Evolutionary conservation across 179 eudicot genomes (phyloP).

Genomic region (Corrigiola litoralis): DNA sequence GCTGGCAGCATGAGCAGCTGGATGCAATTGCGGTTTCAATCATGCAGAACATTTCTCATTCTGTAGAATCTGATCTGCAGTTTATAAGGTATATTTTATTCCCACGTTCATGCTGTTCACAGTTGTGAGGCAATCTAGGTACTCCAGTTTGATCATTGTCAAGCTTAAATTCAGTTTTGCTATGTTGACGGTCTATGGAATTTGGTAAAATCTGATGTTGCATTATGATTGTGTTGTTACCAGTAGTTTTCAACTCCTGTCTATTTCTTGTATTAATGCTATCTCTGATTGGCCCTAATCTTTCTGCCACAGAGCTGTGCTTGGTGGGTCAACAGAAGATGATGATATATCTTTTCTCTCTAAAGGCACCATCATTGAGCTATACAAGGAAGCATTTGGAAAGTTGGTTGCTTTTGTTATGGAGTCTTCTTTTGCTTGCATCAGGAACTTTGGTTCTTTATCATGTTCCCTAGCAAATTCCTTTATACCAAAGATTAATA

Average conservation of each 20-base stretch:
- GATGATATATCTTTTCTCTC: conserved; percentile 56
- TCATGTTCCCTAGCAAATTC: conserved; percentile 28
- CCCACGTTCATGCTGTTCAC: not conserved
- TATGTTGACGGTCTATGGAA: too few relatives aligned
- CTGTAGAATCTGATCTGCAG: conserved; percentile 37
- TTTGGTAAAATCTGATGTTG: too few relatives aligned
- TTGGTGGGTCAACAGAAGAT: conserved; percentile 55
- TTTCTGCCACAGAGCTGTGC: conserved; percentile 59
- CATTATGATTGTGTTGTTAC: not conserved
- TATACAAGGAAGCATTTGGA: conserved; percentile 46
- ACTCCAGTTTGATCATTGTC: not conserved
- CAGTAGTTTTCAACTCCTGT: not conserved
- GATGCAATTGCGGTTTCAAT: conserved; percentile 63
- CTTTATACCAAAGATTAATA: conserved; percentile 22
- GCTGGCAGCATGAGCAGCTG: conserved; percentile 73
- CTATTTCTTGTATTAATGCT: not conserved
- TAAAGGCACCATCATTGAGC: conserved; percentile 36
- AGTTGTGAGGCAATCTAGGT: not conserved
- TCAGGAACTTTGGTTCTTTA: conserved; percentile 41
- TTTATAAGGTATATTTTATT: conserved; percentile 53
- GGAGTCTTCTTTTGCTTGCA: conserved; percentile 60
- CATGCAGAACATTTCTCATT: conserved; percentile 33
- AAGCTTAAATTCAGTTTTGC: not conserved
- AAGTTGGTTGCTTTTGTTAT: conserved; percentile 45
- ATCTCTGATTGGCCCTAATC: not conserved